Evolutionary conservation across 495 filamentous ascomycete genomes (phyloP).

Genomic region (Xylaria bambusicola): DNA sequence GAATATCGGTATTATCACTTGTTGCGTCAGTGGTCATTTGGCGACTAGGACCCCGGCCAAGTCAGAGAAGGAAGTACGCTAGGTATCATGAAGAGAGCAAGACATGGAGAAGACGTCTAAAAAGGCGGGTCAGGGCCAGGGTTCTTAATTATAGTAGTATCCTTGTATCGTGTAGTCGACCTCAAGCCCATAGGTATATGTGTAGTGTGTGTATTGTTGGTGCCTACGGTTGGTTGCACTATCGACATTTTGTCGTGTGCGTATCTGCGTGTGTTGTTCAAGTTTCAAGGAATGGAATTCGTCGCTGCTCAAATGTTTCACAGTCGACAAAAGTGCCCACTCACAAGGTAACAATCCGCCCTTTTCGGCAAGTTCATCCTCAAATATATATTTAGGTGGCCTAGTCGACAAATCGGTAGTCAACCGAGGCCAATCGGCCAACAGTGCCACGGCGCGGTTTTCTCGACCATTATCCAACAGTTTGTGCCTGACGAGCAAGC

Average conservation of each 20-base stretch:
- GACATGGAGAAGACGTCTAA: neutral
- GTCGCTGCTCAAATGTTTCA: neutral
- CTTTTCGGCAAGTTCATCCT: neutral
- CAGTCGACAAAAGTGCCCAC: neutral
- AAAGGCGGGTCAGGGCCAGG: neutral
- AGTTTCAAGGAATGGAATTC: neutral
- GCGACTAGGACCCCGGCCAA: slow-evolving; percentile 1
- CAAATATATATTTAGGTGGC: neutral
- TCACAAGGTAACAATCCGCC: neutral
- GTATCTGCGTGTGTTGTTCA: neutral
- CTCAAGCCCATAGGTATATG: too few species aligned
- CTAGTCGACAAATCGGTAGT: neutral
- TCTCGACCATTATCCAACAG: neutral
- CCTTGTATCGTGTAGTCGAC: too few species aligned
- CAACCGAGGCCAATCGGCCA: neutral
- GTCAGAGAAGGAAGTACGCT: neutral
- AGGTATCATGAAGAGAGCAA: neutral
- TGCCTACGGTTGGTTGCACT: too few species aligned
- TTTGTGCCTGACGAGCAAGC: slow-evolving; percentile 13
- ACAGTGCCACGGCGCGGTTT: neutral
- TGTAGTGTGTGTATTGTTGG: too few species aligned
- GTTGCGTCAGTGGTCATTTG: slow-evolving; percentile 13
- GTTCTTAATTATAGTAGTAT: slow-evolving; percentile 7
- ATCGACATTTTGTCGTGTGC: too few species aligned
- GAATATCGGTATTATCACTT: too few species aligned